Percentiles rank a stretch among this genome's conserved stretches.
Evolutionary conservation across 345 rosid genomes (phyloP).

Genomic region (Linum tenue): DNA sequence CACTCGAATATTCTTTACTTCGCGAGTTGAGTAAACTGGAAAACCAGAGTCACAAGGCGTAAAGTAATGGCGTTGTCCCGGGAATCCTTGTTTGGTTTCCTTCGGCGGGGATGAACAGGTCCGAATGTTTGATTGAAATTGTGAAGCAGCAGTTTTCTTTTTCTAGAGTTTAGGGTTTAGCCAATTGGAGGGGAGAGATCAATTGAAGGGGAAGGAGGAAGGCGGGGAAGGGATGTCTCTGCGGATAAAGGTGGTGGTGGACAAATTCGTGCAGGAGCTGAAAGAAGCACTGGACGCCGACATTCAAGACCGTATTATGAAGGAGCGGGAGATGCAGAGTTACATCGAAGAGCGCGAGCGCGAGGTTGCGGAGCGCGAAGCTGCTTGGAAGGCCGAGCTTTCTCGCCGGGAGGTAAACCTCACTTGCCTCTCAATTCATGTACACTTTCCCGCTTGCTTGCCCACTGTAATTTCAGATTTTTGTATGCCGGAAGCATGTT

Average conservation of each 20-base stretch:
- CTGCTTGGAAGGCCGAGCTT: constrained; percentile 98
- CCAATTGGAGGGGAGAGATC: no score
- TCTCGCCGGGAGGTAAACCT: constrained; percentile 75
- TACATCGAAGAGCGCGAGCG: constrained; percentile 94
- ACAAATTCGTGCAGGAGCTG: constrained; percentile 90
- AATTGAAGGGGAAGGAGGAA: background rate
- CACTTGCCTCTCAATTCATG: background rate
- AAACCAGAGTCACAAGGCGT: background rate
- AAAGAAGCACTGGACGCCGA: constrained; percentile 94
- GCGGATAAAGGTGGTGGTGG: constrained; percentile 83
- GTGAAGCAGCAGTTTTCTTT: background rate
- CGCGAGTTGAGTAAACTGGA: background rate
- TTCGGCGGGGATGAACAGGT: background rate
- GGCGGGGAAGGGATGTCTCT: constrained; percentile 45
- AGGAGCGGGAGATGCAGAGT: constrained; percentile 99
- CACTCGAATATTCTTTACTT: background rate
- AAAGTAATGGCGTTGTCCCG: background rate
- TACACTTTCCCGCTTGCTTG: background rate
- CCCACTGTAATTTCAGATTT: no score
- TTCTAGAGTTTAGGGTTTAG: background rate
- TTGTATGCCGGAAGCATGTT: background rate
- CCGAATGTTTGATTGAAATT: background rate
- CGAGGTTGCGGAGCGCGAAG: constrained; percentile 94
- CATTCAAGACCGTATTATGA: constrained; percentile 91
- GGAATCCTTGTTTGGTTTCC: background rate